These are phyloP conservation scores for Trichoderma virens DNA, from an alignment of 495 filamentous ascomycete species.

Conservation along the genomic window DNA sequence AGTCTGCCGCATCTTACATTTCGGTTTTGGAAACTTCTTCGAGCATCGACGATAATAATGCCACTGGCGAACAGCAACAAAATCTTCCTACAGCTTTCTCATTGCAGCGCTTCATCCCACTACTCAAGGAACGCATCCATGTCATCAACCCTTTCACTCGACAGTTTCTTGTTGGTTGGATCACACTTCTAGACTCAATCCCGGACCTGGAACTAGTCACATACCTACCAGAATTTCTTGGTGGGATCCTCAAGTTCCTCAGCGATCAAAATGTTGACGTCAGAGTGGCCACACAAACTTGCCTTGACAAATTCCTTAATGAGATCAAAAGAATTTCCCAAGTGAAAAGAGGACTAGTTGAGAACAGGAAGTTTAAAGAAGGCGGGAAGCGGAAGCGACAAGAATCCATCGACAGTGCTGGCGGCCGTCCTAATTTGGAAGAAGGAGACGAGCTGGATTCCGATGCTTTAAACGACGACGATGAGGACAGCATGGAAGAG, in stretches of 20 bases:
- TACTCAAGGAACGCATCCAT: slow-evolving; percentile 86
- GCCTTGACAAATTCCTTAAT: slow-evolving; percentile 83
- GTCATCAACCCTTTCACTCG: slow-evolving; percentile 91
- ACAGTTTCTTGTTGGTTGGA: slow-evolving; percentile 93
- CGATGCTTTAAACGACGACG: slow-evolving; percentile 54
- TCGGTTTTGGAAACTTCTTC: slow-evolving; percentile 66
- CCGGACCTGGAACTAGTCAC: slow-evolving; percentile 93
- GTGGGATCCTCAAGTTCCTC: slow-evolving; percentile 84
- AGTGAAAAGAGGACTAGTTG: slow-evolving; percentile 85
- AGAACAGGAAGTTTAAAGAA: slow-evolving; percentile 66
- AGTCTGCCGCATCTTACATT: slow-evolving; percentile 92
- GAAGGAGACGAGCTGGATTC: slow-evolving; percentile 51
- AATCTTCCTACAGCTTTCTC: slow-evolving; percentile 85
- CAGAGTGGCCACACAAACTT: slow-evolving; percentile 79
- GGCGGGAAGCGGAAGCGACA: slow-evolving; percentile 61
- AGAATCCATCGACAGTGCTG: slow-evolving; percentile 55
- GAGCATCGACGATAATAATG: slow-evolving; percentile 44
- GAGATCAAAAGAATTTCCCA: slow-evolving; percentile 93
- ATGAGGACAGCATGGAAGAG: slow-evolving; percentile 58
- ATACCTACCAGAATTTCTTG: slow-evolving; percentile 86
- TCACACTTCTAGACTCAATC: slow-evolving; percentile 90
- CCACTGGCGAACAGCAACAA: slow-evolving; percentile 38
- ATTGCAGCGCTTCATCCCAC: slow-evolving; percentile 80
- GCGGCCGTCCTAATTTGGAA: slow-evolving; percentile 32
- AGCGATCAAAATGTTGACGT: slow-evolving; percentile 89